Percentiles rank a stretch among this genome's conserved stretches.
Evolutionary conservation across 2,329 filamentous ascomycete genomes (phyloP).

Genomic region (Tolypocladium album): DNA sequence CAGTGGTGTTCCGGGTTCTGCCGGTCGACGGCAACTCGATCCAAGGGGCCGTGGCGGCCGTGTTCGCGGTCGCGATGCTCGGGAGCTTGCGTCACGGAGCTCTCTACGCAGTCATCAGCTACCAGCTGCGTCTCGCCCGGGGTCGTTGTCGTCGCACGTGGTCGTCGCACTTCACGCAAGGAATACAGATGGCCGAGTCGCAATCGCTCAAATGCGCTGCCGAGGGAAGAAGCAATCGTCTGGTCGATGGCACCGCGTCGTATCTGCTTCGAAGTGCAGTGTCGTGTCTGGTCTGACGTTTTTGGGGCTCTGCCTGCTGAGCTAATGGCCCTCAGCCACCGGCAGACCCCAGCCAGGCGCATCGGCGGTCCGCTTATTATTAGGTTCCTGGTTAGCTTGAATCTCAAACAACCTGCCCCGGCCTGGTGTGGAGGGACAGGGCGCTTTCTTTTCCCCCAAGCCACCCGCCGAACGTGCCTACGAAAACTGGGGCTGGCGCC

Average conservation of each 20-base stretch:
- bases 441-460: not conserved
- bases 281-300: not conserved
- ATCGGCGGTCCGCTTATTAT: not conserved
- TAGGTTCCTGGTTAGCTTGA: too few species aligned
- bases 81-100: not conserved
- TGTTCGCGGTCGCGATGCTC: not conserved
- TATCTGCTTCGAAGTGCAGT: not conserved
- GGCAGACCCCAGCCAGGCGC: not conserved
- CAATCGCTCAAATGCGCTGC: not conserved
- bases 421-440: not conserved
- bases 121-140: not conserved
- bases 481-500: not conserved
- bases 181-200: not conserved
- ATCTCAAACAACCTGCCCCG: not conserved
- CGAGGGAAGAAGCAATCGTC: not conserved
- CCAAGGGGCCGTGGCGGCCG: not conserved
- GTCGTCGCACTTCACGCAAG: not conserved
- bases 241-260: not conserved
- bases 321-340: not conserved
- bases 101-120: not conserved
- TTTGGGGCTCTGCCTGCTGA: not conserved
- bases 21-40: not conserved
- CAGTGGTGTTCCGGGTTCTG: not conserved
- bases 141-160: not conserved
- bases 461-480: not conserved